Conservation (phyloP, 2,329 filamentous ascomycete genomes). For the Penicillium vulpinum region DNA sequence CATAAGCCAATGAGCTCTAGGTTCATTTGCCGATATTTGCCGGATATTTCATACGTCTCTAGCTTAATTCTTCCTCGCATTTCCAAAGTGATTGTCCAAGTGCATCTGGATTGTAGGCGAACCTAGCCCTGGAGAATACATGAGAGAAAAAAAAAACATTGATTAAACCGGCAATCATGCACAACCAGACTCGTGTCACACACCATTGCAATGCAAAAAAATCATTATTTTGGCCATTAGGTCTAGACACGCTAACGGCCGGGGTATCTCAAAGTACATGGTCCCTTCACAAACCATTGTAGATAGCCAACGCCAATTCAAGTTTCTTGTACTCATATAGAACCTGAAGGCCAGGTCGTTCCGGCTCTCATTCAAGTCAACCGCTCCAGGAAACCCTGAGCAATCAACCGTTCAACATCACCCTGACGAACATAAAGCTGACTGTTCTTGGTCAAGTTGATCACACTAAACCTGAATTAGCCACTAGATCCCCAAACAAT, state of each 20-base stretch:
- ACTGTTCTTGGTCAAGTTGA: conserved; percentile 95
- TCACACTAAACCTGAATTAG: conserved; percentile 60
- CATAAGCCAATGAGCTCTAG: neutral
- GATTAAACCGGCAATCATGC: neutral
- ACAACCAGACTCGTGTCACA: neutral
- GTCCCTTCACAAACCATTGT: conserved; percentile 6
- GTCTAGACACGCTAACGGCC: conserved; percentile 2
- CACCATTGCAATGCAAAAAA: conserved; percentile 2
- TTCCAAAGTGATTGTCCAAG: neutral
- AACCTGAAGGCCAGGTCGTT: conserved; percentile 20
- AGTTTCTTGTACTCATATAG: conserved; percentile 3
- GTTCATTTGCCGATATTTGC: neutral
- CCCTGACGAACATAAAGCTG: conserved; percentile 96
- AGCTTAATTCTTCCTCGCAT: neutral
- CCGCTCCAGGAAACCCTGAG: conserved; percentile 91
- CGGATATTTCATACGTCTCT: neutral
- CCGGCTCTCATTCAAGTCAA: conserved; percentile 61
- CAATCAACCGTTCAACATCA: conserved; percentile 90
- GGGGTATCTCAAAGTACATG: conserved; percentile 19
- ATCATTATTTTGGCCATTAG: conserved; percentile 6
- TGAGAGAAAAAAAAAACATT: neutral
- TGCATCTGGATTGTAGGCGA: neutral
- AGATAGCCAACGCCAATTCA: conserved; percentile 6
- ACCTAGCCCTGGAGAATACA: neutral
- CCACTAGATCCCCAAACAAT: neutral